Percentiles rank a stretch among this genome's conserved stretches.
phyloP scores from a whole-genome alignment of 2,329 filamentous ascomycete species.

The Septoria petroselini region DNA sequence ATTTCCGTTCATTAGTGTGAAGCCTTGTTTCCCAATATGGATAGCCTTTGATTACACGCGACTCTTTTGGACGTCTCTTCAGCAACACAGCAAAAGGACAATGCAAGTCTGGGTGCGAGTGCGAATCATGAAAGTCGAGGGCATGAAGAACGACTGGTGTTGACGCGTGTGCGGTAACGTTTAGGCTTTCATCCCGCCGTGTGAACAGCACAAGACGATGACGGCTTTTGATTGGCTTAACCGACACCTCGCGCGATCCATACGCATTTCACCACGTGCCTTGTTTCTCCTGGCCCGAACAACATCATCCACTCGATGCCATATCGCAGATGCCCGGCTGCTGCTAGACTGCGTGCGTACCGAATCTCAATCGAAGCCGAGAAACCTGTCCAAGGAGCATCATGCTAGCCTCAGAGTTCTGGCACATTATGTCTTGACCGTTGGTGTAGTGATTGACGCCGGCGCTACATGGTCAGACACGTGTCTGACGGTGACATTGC shows the following conservation, averaged over 20 bases:
- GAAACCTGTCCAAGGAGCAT: slow-evolving; percentile 17
- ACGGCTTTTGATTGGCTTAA: slow-evolving; percentile 11
- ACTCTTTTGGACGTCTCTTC: neutral
- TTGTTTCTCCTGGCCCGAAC: slow-evolving; percentile 15
- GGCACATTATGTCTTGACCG: slow-evolving; percentile 9
- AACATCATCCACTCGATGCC: slow-evolving; percentile 11
- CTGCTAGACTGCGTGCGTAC: slow-evolving; percentile 8
- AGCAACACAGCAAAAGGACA: slow-evolving; percentile 1
- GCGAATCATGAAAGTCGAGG: neutral
- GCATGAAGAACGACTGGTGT: neutral
- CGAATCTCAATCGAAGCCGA: slow-evolving; percentile 3
- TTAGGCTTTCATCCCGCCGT: slow-evolving; percentile 6
- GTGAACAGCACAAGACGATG: slow-evolving; percentile 1
- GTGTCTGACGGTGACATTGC: neutral
- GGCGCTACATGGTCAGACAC: slow-evolving; percentile 3
- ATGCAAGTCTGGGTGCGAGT: neutral
- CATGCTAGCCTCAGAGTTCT: slow-evolving; percentile 5
- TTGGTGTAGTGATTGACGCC: slow-evolving; percentile 6
- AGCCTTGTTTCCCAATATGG: slow-evolving; percentile 8
- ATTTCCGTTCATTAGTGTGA: slow-evolving; percentile 10
- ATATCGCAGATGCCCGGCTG: slow-evolving; percentile 1
- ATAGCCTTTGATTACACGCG: slow-evolving; percentile 8
- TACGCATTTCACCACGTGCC: slow-evolving; percentile 11
- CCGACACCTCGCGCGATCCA: neutral
- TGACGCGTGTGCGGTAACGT: slow-evolving; percentile 4